Evolutionary conservation across 768 basidiomycete genomes (phyloP).

Genomic region (Pulveroboletus ravenelii): DNA sequence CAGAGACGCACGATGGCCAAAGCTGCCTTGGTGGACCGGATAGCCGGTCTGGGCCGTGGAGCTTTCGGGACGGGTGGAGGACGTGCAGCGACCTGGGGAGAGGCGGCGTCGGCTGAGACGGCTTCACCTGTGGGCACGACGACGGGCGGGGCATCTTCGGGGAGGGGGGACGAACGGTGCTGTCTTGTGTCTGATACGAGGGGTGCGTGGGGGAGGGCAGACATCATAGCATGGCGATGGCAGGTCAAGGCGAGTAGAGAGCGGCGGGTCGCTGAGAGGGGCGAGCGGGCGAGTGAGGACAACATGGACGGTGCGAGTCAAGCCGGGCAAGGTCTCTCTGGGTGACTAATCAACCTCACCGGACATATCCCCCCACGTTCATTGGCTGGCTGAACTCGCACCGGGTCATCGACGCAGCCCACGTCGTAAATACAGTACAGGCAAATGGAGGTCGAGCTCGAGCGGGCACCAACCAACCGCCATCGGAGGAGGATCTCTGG

Average conservation of each 20-base stretch:
- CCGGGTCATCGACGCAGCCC: too few species aligned
- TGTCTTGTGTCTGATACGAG: slow-evolving; percentile 16
- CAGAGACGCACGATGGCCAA: slow-evolving; percentile 56
- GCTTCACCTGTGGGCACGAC: slow-evolving; percentile 43
- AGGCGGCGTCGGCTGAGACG: slow-evolving; percentile 54
- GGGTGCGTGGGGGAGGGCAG: slow-evolving; percentile 43
- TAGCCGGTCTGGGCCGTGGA: slow-evolving; percentile 58
- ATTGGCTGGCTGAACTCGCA: too few species aligned
- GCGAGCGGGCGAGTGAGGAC: slow-evolving; percentile 16
- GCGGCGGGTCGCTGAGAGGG: neutral
- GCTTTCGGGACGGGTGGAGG: slow-evolving; percentile 66
- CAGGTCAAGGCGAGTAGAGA: slow-evolving; percentile 2
- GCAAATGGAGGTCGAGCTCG: too few species aligned
- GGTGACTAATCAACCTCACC: slow-evolving; percentile 17
- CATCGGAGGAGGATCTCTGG: too few species aligned
- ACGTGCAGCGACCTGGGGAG: slow-evolving; percentile 67
- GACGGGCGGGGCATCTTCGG: slow-evolving; percentile 48
- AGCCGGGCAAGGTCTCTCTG: neutral
- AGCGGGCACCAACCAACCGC: too few species aligned
- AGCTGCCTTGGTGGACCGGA: slow-evolving; percentile 73
- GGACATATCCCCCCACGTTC: slow-evolving; percentile 1
- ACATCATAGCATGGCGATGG: slow-evolving; percentile 63
- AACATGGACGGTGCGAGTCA: slow-evolving; percentile 23
- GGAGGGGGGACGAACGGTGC: slow-evolving; percentile 10
- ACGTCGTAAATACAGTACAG: too few species aligned